Base-by-base conservation (phyloP, 2,329 filamentous ascomycete genomes). In the Fusarium praegraminearum region DNA sequence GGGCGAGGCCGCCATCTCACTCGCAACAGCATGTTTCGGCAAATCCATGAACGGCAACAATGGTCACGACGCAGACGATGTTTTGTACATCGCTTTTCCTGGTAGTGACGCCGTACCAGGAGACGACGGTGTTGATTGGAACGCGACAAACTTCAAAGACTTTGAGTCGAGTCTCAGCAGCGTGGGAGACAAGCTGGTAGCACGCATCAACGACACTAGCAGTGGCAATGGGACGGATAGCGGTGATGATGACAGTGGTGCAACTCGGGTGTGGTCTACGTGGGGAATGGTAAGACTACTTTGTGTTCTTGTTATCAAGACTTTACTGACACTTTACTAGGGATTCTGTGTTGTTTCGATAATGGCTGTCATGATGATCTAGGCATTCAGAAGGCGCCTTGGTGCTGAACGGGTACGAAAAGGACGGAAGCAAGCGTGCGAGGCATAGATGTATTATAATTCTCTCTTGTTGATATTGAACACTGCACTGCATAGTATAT, bases 51-150 rank as follows among this genome's bases (percentile, higher is more conserved):
- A 79, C 38, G 89, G 88, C 4, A 79, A 89, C 74, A 80, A 77
- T 56, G 89, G 89, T 2, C 84, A 90, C 75, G 82, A 82, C 41
- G 77, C 80, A 18, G 82, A 87, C 35, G 87, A 91, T 75, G 86
- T 91, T 0, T 76, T 91, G 36, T 91, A 86, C 76, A 81, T 91
- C 50, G 89, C 86, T 0, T 91, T 91, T 72, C 80, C 80, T 0
- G 88, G 88, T 3, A 58, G 76, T 0, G 83, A 85, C 8, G 87
- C 89, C 1, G 85, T 89, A 1, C 87, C 87, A 1, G 88, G 87
- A 2, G 77, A 80, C 15, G 74, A 77, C 3, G 82, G 81, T 22
- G 88, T 88, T 0, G 78, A 83, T 32, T 91, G 89, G 89, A 78
- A 78, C 11, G 86, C 88, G 0, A 73, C 75, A 9, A 82, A 76